Evolutionary conservation across 2,329 filamentous ascomycete genomes (phyloP).

Genomic region (Aspergillus latus): DNA sequence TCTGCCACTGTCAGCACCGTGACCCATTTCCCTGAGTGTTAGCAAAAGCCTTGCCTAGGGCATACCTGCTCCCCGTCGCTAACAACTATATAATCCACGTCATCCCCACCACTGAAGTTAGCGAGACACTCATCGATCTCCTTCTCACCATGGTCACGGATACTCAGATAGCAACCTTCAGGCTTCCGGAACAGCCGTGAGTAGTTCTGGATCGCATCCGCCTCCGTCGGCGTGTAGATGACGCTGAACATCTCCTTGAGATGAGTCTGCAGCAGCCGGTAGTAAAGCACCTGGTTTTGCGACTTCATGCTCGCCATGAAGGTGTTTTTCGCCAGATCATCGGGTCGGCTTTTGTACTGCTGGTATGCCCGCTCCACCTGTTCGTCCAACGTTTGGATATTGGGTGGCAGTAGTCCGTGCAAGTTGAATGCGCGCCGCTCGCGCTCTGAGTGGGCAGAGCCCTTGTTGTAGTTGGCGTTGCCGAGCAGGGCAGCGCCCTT

Average conservation of each 20-base stretch:
- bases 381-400: constrained; percentile 72
- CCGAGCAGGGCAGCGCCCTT: constrained; percentile 58
- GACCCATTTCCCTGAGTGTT: too few relatives aligned
- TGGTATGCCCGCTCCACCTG: constrained; percentile 76
- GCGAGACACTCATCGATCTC: constrained; percentile 65
- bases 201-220: constrained; percentile 82
- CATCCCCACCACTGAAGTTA: constrained; percentile 68
- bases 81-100: constrained; percentile 86
- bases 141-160: constrained; percentile 59
- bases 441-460: constrained; percentile 69
- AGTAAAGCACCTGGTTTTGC: constrained; percentile 83
- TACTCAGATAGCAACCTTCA: constrained; percentile 78
- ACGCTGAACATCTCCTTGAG: constrained; percentile 16
- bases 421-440: constrained; percentile 71
- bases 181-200: constrained; percentile 74
- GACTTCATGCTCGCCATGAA: constrained; percentile 83
- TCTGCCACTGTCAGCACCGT: constrained; percentile 48
- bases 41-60: neutral
- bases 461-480: constrained; percentile 75
- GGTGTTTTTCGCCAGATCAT: constrained; percentile 78
- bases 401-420: constrained; percentile 68
- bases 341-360: constrained; percentile 65
- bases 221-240: constrained; percentile 72
- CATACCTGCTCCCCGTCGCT: constrained; percentile 63
- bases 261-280: constrained; percentile 42